phyloP scores from a whole-genome alignment of 148 eudicot species.

The Chenopodium suecicum region DNA sequence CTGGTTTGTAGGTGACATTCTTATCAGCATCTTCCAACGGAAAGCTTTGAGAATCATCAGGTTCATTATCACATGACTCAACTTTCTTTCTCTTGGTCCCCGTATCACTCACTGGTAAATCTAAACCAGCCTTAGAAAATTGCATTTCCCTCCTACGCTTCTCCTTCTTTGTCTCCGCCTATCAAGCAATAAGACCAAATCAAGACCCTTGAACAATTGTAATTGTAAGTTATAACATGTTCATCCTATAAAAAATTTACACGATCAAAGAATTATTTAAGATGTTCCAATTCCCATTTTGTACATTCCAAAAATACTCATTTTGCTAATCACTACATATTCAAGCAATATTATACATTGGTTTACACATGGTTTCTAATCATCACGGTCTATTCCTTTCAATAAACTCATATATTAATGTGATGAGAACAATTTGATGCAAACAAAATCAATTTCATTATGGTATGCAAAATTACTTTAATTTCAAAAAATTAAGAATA shows the following conservation, averaged over 20 bases:
- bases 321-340: not conserved
- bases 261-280: not conserved
- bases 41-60: slow-evolving; percentile 19
- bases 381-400: not conserved
- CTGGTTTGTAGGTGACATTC: slow-evolving; percentile 14
- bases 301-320: not conserved
- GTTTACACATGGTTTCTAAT: not conserved
- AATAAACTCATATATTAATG: not conserved
- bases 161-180: slow-evolving; percentile 72
- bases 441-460: not conserved
- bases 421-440: not conserved
- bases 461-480: not conserved
- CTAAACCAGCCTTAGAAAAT: slow-evolving; percentile 65
- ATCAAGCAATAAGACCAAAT: not conserved
- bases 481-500: not conserved
- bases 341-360: not conserved
- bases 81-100: slow-evolving; percentile 44
- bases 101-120: slow-evolving; percentile 37
- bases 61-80: slow-evolving; percentile 31
- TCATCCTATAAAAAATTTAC: not conserved
- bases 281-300: not conserved
- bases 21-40: slow-evolving; percentile 17
- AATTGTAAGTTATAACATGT: slow-evolving; percentile 5
- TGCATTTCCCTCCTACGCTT: slow-evolving; percentile 71
- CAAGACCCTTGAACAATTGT: not conserved